Evolutionary conservation across 768 basidiomycete genomes (phyloP), one percentile per base, ranked within the genome.

Genomic region (Gloeopeniophorella convolvens): DNA sequence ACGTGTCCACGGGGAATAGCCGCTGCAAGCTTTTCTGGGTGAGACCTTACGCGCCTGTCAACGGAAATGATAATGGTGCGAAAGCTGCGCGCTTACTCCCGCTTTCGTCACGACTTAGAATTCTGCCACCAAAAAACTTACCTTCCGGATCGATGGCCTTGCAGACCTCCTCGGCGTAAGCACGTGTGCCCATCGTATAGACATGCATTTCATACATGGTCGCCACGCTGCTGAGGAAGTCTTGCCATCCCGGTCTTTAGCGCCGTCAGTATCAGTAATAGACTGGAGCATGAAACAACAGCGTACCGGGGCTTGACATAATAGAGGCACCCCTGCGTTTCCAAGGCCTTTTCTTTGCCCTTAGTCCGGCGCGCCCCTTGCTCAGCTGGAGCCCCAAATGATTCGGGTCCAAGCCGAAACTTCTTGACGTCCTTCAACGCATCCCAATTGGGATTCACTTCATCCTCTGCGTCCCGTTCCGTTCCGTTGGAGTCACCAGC

Each of bases 151-250:
- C 96, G 62, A 99, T 90, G 23, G 90, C 85, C 40, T 85, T 79
- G 66, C 93, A 96, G 16, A 98, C 95, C 65, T 92, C 80, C 66
- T 93, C 89, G 31, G 96, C 96, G 67, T 98, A 99, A 37, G 91
- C 85, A 37, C 96, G 82, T 21, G 95, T 97, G 47, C 96, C 96
- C 94, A 98, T 98, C 20, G 95, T 99, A 68, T 99, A 99, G 40
- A 99, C 94, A 65, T 98, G 96, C 92, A 98, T 92, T 70, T 98
- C 94, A 67, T 95, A 99, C 62, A 87, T 83, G 42, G 72, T 70
- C 30, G 87, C 77, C 57, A 86, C 77, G 37, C 74, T 72, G 53
- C 71, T 69, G 45, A 99, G 73, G 66, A 99, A 98, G 40, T 79
- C 75, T 48, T 74, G 69, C 70, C 92, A 78, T n/a, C 91, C 89